Evolutionary conservation across 2,329 filamentous ascomycete genomes (phyloP), one percentile per base, ranked within the genome.

Genomic region (Penicillium janthinellum): DNA sequence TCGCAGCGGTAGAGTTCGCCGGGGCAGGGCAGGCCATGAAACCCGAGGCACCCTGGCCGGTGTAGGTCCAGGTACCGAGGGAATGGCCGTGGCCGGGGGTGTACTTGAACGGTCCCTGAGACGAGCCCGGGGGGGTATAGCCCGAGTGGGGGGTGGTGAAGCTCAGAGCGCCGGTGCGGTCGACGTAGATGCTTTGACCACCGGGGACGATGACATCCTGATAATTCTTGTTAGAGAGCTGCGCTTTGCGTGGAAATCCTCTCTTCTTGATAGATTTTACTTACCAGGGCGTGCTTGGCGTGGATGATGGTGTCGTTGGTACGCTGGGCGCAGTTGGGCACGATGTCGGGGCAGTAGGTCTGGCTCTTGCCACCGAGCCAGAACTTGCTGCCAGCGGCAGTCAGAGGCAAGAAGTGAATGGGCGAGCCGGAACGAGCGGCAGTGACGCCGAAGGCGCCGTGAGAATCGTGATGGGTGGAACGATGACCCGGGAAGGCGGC

Each of bases 141-240:
- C 70, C 73, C 0, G 84, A 86, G 75, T 88, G 85, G 0, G 86
- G 79, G 20, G 68, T 62, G 0, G 85, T 85, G 75, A 84, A 89
- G 56, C 79, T 77, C 58, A 89, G 72, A 6, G 79, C 75, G 8
- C 86, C 87, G 35, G 78, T 72, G 2, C 80, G 76, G 5, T 75
- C 77, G 56, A 89, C 79, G 71, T 85, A 89, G 64, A 88, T 80
- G 59, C 77, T 70, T 69, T 90, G 86, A 28, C 87, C 87, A 44
- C 86, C 86, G 4, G 86, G 86, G 2, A 88, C 86, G 31, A 79
- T 67, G 39, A 85, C 82, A 31, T 76, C 73, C 68, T 83, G 41
- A 17, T 39, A 12, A 22, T 14, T 20, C 34, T 31, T 42, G 53
- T 58, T 61, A 53, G 53, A 53, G 42, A 8, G 5, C 4, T 28